Evolutionary conservation across 2,329 filamentous ascomycete species (phyloP).

Genomic region (Arthrobotrys sinensis): DNA sequence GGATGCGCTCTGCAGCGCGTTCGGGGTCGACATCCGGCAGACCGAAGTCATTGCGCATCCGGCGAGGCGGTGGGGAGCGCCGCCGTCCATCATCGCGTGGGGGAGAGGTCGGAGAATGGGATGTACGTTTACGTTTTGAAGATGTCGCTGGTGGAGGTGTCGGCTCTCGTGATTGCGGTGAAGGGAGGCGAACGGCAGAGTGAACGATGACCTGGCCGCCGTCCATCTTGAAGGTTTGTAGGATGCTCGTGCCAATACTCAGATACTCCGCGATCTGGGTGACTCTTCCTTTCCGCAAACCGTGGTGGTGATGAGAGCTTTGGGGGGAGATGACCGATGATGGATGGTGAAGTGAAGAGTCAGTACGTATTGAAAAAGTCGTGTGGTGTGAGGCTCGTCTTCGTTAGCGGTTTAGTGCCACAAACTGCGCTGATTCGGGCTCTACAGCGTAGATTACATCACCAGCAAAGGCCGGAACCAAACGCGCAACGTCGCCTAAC

Average conservation of each 20-base stretch:
- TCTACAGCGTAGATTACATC: constrained; percentile 37
- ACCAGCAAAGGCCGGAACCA: constrained; percentile 17
- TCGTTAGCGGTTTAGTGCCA: constrained; percentile 6
- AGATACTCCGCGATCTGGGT: background rate
- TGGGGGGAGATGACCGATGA: constrained; percentile 20
- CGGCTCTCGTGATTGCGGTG: constrained; percentile 71
- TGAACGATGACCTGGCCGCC: constrained; percentile 70
- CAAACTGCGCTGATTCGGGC: constrained; percentile 40
- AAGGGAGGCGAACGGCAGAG: constrained; percentile 75
- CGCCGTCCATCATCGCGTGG: constrained; percentile 68
- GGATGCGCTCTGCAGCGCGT: constrained; percentile 70
- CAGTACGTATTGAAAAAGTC: constrained; percentile 32
- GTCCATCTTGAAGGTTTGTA: constrained; percentile 36
- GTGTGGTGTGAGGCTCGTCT: constrained; percentile 22
- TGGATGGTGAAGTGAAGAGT: constrained; percentile 24
- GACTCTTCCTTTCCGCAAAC: constrained; percentile 1
- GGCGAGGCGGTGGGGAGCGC: constrained; percentile 69
- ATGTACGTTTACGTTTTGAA: constrained; percentile 73
- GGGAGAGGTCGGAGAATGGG: constrained; percentile 72
- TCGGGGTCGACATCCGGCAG: constrained; percentile 71
- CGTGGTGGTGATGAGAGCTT: constrained; percentile 5
- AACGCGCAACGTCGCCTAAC: constrained; percentile 61
- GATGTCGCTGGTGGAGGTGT: constrained; percentile 69
- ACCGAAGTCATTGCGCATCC: constrained; percentile 65
- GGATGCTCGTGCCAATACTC: constrained; percentile 2